Evolutionary conservation across 331 rosid genomes (phyloP).

Genomic region (Cydonia oblonga): DNA sequence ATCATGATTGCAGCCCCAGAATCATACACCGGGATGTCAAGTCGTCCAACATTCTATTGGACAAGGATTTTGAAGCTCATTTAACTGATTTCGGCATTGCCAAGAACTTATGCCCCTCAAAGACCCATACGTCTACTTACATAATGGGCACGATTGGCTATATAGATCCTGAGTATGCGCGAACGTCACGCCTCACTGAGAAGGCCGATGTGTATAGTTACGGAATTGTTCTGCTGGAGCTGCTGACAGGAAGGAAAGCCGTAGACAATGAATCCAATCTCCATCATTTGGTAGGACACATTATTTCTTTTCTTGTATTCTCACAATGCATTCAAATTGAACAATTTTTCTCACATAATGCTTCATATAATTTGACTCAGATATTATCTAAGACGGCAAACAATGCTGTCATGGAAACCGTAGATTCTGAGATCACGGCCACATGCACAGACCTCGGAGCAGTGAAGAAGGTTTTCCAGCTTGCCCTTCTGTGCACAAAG

Average conservation of each 20-base stretch:
- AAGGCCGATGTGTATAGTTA: constrained; percentile 94
- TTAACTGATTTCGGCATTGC: constrained; percentile 95
- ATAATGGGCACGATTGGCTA: constrained; percentile 97
- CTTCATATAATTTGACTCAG: constrained; percentile 22
- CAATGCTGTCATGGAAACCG: constrained; percentile 94
- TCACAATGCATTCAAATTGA: not conserved
- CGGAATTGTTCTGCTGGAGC: constrained; percentile 85
- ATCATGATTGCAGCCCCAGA: constrained; percentile 93
- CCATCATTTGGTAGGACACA: constrained; percentile 65
- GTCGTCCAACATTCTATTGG: constrained; percentile 80
- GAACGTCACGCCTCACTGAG: constrained; percentile 94
- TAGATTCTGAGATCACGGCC: constrained; percentile 64
- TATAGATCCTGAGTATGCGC: constrained; percentile 94
- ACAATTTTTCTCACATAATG: not conserved
- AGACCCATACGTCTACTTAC: constrained; percentile 74
- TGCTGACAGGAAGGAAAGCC: constrained; percentile 93
- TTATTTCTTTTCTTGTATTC: not conserved
- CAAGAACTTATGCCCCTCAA: constrained; percentile 69
- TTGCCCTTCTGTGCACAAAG: constrained; percentile 88
- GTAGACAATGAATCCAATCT: constrained; percentile 93
- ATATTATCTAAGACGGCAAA: constrained; percentile 76
- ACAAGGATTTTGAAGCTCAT: constrained; percentile 92
- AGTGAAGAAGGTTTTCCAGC: constrained; percentile 78
- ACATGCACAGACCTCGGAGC: constrained; percentile 82
- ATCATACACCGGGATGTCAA: constrained; percentile 96